Conservation (phyloP, 1,139 yeast species). For the Taiozyma onychis region DNA sequence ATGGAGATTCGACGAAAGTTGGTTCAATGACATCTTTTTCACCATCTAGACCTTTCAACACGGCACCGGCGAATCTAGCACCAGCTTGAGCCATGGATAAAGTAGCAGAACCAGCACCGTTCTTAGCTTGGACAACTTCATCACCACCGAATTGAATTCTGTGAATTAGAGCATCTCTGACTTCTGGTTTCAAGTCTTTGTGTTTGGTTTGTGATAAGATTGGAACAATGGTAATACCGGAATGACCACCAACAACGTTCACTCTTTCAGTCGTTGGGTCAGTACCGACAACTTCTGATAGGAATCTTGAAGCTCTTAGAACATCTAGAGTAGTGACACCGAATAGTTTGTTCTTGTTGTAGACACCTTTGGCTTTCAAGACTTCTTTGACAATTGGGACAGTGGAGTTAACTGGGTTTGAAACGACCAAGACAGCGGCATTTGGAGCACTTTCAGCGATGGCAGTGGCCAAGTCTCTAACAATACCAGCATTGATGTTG, state of each 20-base stretch:
- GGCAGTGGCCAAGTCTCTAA: conserved; percentile 85
- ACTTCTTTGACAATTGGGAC: conserved; percentile 98
- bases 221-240: conserved; percentile 97
- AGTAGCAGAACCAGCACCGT: conserved; percentile 99
- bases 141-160: conserved; percentile 99
- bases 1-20: conserved; percentile 74
- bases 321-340: conserved; percentile 98
- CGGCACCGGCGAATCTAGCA: conserved; percentile 87
- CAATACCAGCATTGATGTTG: conserved; percentile 95
- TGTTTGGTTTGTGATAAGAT: conserved; percentile 70
- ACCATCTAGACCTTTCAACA: conserved; percentile 72
- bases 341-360: conserved; percentile 85
- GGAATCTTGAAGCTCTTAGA: conserved; percentile 89
- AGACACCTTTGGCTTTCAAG: conserved; percentile 77
- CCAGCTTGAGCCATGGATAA: conserved; percentile 99
- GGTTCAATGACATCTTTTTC: conserved; percentile 70
- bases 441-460: conserved; percentile 83
- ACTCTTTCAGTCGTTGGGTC: conserved; percentile 71
- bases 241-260: conserved; percentile 94
- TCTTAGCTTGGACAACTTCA: conserved; percentile 97
- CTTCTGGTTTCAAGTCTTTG: conserved; percentile 48
- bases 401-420: conserved; percentile 98
- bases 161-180: conserved; percentile 66
- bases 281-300: conserved; percentile 45
- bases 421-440: conserved; percentile 81